phyloP scores from a whole-genome alignment of 345 rosid species.

The Balakata baccata region DNA sequence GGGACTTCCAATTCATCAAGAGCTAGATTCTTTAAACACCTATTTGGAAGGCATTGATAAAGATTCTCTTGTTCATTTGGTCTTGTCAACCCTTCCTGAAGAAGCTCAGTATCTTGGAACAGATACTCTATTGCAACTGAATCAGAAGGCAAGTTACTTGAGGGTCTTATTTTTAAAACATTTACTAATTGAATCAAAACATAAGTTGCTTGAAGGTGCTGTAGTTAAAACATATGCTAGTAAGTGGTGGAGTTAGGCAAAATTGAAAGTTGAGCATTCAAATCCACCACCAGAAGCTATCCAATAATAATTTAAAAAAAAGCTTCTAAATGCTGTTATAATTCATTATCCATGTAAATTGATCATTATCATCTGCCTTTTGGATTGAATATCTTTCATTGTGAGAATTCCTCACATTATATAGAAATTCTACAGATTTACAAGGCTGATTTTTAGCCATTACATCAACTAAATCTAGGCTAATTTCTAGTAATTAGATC shows the following conservation, averaged over 20 bases:
- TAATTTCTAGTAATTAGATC: no score
- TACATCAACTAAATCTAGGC: no score
- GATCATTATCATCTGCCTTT: neutral
- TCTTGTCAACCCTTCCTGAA: slow-evolving; percentile 83
- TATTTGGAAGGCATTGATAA: slow-evolving; percentile 66
- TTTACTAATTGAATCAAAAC: slow-evolving; percentile 57
- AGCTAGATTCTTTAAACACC: slow-evolving; percentile 56
- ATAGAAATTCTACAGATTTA: no score
- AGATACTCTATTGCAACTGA: slow-evolving; percentile 65
- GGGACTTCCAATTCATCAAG: slow-evolving; percentile 83
- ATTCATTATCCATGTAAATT: neutral
- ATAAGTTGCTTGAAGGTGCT: slow-evolving; percentile 28
- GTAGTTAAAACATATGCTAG: neutral
- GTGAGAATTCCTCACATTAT: no score
- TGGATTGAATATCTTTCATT: no score
- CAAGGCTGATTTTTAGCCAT: no score
- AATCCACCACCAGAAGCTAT: neutral
- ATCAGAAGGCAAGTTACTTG: slow-evolving; percentile 56
- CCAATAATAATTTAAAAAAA: neutral
- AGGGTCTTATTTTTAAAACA: neutral
- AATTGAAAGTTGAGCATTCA: neutral
- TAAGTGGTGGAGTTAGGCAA: neutral
- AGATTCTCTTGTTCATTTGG: slow-evolving; percentile 69
- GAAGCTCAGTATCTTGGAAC: slow-evolving; percentile 72
- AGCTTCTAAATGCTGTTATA: neutral